Conservation (phyloP, 1,284 basidiomycete genomes). For the Microbotryomycetes sp. region DNA sequence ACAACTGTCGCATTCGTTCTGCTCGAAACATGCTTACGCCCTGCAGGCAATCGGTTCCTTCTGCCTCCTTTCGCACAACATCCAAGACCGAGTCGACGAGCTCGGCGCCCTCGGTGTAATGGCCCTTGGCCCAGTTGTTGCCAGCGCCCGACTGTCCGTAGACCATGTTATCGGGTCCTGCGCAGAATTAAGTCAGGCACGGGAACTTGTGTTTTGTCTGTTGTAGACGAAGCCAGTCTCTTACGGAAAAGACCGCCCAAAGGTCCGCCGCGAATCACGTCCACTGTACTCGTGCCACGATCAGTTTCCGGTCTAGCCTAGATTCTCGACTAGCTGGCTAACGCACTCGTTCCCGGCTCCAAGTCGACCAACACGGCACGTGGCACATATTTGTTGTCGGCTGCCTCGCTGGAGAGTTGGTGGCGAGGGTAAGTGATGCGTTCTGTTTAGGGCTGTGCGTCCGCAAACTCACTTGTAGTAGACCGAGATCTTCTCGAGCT, state of each 20-base stretch:
- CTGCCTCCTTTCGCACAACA: conserved; percentile 54
- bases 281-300: neutral
- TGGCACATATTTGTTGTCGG: conserved; percentile 55
- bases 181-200: too few species aligned
- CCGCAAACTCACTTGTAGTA: conserved; percentile 86
- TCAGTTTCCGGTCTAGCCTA: conserved; percentile 52
- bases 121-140: conserved; percentile 45
- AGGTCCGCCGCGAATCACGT: neutral
- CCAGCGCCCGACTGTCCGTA: conserved; percentile 60
- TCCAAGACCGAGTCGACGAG: conserved; percentile 76
- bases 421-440: neutral
- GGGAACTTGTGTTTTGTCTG: too few species aligned
- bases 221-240: too few species aligned
- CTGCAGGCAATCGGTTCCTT: conserved; percentile 51
- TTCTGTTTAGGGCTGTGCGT: conserved; percentile 3
- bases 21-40: conserved; percentile 51
- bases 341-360: conserved; percentile 59
- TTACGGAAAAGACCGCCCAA: neutral
- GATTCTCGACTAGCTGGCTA: conserved; percentile 80
- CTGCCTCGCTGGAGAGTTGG: conserved; percentile 10
- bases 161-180: conserved; percentile 47
- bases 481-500: conserved; percentile 94
- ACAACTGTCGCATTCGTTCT: too few species aligned
- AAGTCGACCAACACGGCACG: conserved; percentile 30
- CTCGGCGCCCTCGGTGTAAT: conserved; percentile 90